Evolutionary conservation across 768 basidiomycete genomes (phyloP).

Genomic region (Paxillus involutus): DNA sequence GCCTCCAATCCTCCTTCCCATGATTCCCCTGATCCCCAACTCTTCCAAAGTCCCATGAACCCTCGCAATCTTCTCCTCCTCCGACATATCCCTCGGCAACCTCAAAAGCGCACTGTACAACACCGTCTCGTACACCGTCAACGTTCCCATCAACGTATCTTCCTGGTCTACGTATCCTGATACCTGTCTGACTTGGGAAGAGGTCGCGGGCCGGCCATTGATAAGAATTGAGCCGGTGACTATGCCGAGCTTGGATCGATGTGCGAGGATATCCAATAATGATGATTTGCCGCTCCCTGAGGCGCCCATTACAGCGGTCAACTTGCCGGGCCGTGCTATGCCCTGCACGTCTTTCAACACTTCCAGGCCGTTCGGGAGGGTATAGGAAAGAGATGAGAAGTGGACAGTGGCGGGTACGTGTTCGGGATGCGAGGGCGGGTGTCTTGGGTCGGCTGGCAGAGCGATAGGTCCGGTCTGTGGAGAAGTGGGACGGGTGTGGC

Average conservation of each 20-base stretch:
- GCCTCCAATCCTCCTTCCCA: constrained; percentile 87
- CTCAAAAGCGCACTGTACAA: constrained; percentile 89
- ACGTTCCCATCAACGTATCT: constrained; percentile 93
- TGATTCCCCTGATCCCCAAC: constrained; percentile 88
- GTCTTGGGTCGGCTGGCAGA: constrained; percentile 77
- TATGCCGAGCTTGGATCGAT: constrained; percentile 80
- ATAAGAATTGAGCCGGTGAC: constrained; percentile 76
- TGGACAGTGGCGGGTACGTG: constrained; percentile 95
- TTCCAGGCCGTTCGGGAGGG: constrained; percentile 53
- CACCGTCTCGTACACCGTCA: constrained; percentile 98
- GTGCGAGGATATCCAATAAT: constrained; percentile 91
- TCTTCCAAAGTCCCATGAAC: constrained; percentile 97
- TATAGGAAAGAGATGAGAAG: constrained; percentile 83
- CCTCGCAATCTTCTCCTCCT: constrained; percentile 91
- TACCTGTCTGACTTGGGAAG: constrained; percentile 78
- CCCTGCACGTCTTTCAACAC: constrained; percentile 86
- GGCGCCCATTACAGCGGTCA: constrained; percentile 96
- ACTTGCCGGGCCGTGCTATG: constrained; percentile 81
- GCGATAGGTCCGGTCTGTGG: constrained; percentile 65
- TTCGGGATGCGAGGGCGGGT: constrained; percentile 62
- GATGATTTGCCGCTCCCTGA: constrained; percentile 97
- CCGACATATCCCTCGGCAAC: constrained; percentile 92
- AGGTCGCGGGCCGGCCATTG: constrained; percentile 78
- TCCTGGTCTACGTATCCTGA: constrained; percentile 98
- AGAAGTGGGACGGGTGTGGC: constrained; percentile 51